phyloP scores from a whole-genome alignment of 352 stramenopile species.

The Blastocystis sp. region DNA sequence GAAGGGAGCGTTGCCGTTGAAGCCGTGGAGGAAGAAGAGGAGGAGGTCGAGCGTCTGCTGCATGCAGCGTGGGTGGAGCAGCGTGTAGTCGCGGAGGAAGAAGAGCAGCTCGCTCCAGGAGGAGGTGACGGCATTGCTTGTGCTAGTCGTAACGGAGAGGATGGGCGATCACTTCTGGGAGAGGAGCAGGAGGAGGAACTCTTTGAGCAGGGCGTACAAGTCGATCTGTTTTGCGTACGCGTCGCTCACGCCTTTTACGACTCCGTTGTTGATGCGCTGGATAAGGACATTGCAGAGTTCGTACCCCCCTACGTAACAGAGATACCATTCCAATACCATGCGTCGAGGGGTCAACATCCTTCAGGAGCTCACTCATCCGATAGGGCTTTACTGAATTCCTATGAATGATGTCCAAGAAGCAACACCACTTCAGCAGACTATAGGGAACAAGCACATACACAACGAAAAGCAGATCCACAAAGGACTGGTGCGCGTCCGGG shows the following conservation, averaged over 20 bases:
- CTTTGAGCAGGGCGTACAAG: background rate
- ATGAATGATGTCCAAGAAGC: background rate
- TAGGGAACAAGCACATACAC: slow-evolving; percentile 35
- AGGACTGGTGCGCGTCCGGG: slow-evolving; percentile 12
- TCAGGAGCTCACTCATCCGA: background rate
- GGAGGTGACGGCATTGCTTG: background rate
- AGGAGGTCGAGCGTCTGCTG: background rate
- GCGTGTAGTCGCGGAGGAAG: slow-evolving; percentile 15
- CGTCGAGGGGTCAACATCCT: background rate
- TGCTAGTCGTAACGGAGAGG: background rate
- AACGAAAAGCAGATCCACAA: slow-evolving; percentile 1
- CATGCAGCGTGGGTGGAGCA: background rate
- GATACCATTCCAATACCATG: background rate
- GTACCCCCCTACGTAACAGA: slow-evolving; percentile 6
- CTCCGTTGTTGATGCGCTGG: slow-evolving; percentile 6
- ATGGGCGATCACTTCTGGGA: background rate
- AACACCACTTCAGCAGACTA: background rate
- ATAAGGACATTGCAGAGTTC: background rate
- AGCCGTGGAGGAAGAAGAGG: background rate
- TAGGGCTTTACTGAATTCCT: background rate
- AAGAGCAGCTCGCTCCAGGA: slow-evolving; percentile 11
- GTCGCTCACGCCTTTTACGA: background rate
- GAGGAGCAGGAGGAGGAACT: background rate
- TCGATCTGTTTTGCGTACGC: slow-evolving; percentile 6
- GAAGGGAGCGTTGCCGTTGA: background rate